Evolutionary conservation across 2,329 filamentous ascomycete genomes (phyloP), one percentile per base, ranked within the genome.

Genomic region (Aspergillus aculeatinus): DNA sequence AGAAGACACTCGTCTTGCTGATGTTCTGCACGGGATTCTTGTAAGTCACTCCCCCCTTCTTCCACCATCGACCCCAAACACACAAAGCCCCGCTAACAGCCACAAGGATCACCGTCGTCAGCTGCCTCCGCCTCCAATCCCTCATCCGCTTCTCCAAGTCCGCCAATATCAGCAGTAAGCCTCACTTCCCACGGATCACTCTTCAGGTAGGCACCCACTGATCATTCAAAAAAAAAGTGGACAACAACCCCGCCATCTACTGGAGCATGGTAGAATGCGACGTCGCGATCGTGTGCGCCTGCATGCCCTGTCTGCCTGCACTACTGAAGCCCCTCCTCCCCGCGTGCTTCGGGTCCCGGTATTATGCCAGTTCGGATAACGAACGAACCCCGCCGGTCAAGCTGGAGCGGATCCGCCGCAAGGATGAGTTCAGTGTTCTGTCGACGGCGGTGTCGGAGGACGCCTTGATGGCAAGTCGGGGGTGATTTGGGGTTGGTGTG

Each of bases 1-100:
- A 81, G 70, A 84, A 82, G 70, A 44, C 80, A 19, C 76, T 80
- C n/a, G 77, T 84, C 3, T 72, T 72, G 6, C 60, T 82, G 59
- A 83, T 85, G 81, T 84, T 85, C 59, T 74, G 75, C 19, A 75
- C 83, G 11, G 82, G 83, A 7, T 67, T 75, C 48, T 73, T 79
- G 76, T 77, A 70, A 67, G 76, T 69, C 19, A 16, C 48, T 48
- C 48, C 60, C 25, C 11, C 11, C 23, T 4, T 23, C 23, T 23
- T 23, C 23, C 23, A 23, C 23, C 3, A 12, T 35, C 42, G 14
- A 12, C 4, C 48, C 23, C 48, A 16, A 16, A 11, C 25, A 12
- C 21, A 25, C 21, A 7, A 49, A 49, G 11, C 5, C 19, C 6
- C 25, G 31, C n/a, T 48, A 53, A 35, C 11, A 25, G 21, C 21